Base-by-base conservation (phyloP, 2,329 filamentous ascomycete species). In the Chaetomium strumarium region DNA sequence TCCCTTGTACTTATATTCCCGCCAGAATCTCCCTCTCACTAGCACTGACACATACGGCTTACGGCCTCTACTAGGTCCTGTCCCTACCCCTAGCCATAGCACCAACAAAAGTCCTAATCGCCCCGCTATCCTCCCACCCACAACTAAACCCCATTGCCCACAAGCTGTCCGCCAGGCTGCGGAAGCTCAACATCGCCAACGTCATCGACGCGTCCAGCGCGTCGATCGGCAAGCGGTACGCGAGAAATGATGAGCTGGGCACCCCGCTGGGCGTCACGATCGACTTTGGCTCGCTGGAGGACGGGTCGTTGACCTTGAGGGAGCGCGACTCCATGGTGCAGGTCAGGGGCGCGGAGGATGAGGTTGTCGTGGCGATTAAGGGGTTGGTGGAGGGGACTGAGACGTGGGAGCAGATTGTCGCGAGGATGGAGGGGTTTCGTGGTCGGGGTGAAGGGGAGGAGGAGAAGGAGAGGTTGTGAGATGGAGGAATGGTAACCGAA, bases 261-360 rank as follows among this genome's bases (percentile, higher is more conserved):
- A 95, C 90, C 44, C 88, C 90, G 17, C 83, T 95, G 58, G 90
- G 89, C 64, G 85, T 96, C 68, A 96, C 90, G 0, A 81, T 95
- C 53, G 90, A 96, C 70, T 96, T 95, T 77, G 86, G 95, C 75
- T 91, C 87, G 47, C 75, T 95, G 83, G 93, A 24, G 70, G 89
- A 95, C 68, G 81, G 81, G 66, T 87, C 85, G 6, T 81, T 91
- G 65, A 96, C 90, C 0, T 77, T 96, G 57, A 78, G 90, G 67
- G 90, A 95, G 67, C 83, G 88, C 59, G 90, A 96, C 71, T 85
- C 84, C 16, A 95, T 87, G 55, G 86, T 84, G 68, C 90, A 96
- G 72, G 88, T 95, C 50, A 83, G 90, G 57, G 87, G 86, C 8
- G 82, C 81, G 57, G 80, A 91, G 65, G 85, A 88, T 4, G 39